Base-by-base conservation (phyloP, 2,329 filamentous ascomycete genomes). In the Phyllosticta capitalensis region DNA sequence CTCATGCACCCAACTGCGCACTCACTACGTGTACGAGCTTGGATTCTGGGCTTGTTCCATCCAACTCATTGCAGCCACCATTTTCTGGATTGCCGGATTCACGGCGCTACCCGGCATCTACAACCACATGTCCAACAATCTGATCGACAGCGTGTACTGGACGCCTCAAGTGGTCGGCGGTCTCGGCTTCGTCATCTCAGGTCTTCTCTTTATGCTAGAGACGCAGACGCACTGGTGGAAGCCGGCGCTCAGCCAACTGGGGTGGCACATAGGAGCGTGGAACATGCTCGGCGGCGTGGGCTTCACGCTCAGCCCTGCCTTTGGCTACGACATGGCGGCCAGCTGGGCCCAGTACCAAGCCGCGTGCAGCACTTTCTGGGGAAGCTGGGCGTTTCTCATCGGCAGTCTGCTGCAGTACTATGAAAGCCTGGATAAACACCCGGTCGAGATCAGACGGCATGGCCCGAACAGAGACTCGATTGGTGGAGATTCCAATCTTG, bases 231-330 rank as follows among this genome's bases (percentile, higher is more conserved):
- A 75, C 52, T 88, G 85, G 85, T 87, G 81, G 64, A 71, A 75
- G 12, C 84, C 85, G 0, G 81, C 83, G 0, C 75, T 74, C 3
- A 67, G 69, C 2, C 74, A 83, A 0, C 74, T 88, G 1, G 85
- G 85, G 3, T 88, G 85, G 85, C 83, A 87, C 68, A 81, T 88
- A 64, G 85, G 83, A 0, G 69, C 80, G 9, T 88, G 84, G 83
- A 88, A 87, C 64, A 68, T 86, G 1, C 72, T 87, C 20, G 85
- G 85, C 0, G 80, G 80, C 1, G 65, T 87, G 22, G 84, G 84
- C 0, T 87, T 87, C 66, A 86, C 82, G 5, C 60, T 76, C 28
- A 68, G 68, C 64, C 68, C 71, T 5, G 67, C 65, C 1, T 72
- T 73, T 62, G 71, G 71, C 22, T 71, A 69, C 21, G 65, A 71